phyloP scores from a whole-genome alignment of 2,329 filamentous ascomycete genomes.

The Hymenoscyphus fraxineus region DNA sequence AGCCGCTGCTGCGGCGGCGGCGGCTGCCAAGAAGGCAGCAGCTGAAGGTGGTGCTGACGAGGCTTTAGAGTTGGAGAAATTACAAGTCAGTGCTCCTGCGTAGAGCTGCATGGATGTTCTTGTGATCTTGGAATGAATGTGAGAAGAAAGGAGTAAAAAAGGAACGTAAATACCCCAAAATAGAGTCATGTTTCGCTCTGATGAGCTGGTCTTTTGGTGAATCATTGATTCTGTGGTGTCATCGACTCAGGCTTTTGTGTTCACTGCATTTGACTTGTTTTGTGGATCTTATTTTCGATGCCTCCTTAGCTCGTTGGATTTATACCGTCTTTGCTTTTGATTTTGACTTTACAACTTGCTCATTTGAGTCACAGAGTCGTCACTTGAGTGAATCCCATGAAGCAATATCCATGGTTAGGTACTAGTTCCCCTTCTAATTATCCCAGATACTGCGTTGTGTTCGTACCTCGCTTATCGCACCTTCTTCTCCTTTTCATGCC shows the following conservation, averaged over 20 bases:
- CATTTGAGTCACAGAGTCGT: too few species aligned
- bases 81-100: not conserved
- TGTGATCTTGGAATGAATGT: not conserved
- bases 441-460: too few species aligned
- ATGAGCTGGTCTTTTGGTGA: not conserved
- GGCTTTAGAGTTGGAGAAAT: not conserved
- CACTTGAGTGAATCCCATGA: too few species aligned
- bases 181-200: conserved; percentile 4
- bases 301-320: too few species aligned
- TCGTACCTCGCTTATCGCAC: too few species aligned
- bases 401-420: too few species aligned
- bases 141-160: not conserved
- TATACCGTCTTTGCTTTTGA: too few species aligned
- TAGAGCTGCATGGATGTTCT: not conserved
- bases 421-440: too few species aligned
- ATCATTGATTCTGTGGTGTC: too few species aligned
- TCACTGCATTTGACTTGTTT: not conserved
- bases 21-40: conserved; percentile 26
- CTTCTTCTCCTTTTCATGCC: too few species aligned
- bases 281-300: too few species aligned
- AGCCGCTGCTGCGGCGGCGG: conserved; percentile 31
- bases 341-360: too few species aligned
- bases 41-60: conserved; percentile 30
- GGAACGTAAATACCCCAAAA: conserved; percentile 3
- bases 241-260: not conserved